Evolutionary conservation across 192 early-diverging fungal genomes (phyloP).

Genomic region (Linnemannia elongata): DNA sequence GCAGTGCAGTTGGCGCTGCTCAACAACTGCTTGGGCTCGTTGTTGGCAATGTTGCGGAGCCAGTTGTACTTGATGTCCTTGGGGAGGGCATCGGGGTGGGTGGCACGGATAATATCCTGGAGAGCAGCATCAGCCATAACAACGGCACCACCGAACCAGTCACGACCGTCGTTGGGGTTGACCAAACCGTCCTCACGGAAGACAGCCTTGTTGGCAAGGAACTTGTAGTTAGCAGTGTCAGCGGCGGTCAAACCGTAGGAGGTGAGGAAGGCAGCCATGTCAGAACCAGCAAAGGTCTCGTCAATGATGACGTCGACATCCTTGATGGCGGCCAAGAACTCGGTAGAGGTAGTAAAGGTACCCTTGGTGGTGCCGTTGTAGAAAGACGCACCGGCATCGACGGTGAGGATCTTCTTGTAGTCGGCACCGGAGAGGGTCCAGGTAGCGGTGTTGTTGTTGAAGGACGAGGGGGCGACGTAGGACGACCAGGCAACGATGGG

Average conservation of each 20-base stretch:
- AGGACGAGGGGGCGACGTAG: slow-evolving; percentile 70
- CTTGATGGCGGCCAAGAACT: slow-evolving; percentile 68
- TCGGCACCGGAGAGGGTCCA: slow-evolving; percentile 71
- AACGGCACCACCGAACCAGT: slow-evolving; percentile 80
- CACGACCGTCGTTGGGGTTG: slow-evolving; percentile 71
- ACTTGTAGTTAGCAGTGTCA: slow-evolving; percentile 64
- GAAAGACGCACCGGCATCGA: slow-evolving; percentile 77
- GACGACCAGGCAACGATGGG: slow-evolving; percentile 77
- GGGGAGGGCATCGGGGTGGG: slow-evolving; percentile 69
- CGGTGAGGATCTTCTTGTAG: slow-evolving; percentile 73
- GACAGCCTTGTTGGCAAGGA: slow-evolving; percentile 71
- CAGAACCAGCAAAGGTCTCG: slow-evolving; percentile 70
- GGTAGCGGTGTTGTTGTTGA: slow-evolving; percentile 78
- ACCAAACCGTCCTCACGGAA: slow-evolving; percentile 78
- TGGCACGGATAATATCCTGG: slow-evolving; percentile 76
- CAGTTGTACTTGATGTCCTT: slow-evolving; percentile 67
- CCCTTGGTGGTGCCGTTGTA: slow-evolving; percentile 60
- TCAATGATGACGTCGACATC: slow-evolving; percentile 80
- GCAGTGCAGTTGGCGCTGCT: slow-evolving; percentile 68
- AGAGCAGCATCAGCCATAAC: slow-evolving; percentile 77
- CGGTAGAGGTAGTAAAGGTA: slow-evolving; percentile 57
- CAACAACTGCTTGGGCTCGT: slow-evolving; percentile 62
- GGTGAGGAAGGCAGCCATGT: slow-evolving; percentile 56
- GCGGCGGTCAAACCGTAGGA: slow-evolving; percentile 68
- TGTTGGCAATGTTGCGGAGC: slow-evolving; percentile 78